Evolutionary conservation across 2,329 filamentous ascomycete species (phyloP), one percentile per base, ranked within the genome.

Genomic region (Metarhizium robertsii): DNA sequence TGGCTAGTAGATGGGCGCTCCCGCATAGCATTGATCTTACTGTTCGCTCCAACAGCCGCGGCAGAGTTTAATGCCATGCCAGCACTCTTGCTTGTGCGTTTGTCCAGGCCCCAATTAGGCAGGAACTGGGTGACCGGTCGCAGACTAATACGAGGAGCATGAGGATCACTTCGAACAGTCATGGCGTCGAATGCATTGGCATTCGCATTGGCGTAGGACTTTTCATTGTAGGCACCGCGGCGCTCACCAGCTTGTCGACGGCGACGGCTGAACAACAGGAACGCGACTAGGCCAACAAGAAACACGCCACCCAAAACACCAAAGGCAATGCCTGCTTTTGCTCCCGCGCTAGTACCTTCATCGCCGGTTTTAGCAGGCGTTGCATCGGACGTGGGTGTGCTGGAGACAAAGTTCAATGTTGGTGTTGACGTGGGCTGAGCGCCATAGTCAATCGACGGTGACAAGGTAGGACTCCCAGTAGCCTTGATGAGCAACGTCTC

Each of bases 51-150:
- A 10, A 42, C 30, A 20, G 51, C 53, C 29, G 65, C 60, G 25
- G 70, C 63, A 16, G 65, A 65, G 50, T 68, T 63, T 8, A 73
- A 66, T 36, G 69, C 68, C 54, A 78, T 68, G 36, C 69, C 71
- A 57, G 74, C 73, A 36, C 73, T 75, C 57, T 75, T 78, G 71
- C 76, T 83, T 40, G 69, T 66, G 52, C 76, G 73, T 65, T 78
- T 76, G 54, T 81, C 78, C 7, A 73, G 64, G 54, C 69, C 70
- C 61, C 64, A 79, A 65, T 82, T 84, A 5, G 90, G 88, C 43
- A 89, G 78, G 71, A 96, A 92, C 64, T 94, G 85, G 45, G 90
- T 92, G 51, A 94, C 81, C 2, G 91, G 91, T 52, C 90, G 86
- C 54, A 96, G 78, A 66, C 90, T 95, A 58, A 96, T 79, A 59